Percentiles rank a stretch among this genome's conserved stretches.
Evolutionary conservation across 768 basidiomycete genomes (phyloP).

Genomic region (Kwoniella dejecticola): DNA sequence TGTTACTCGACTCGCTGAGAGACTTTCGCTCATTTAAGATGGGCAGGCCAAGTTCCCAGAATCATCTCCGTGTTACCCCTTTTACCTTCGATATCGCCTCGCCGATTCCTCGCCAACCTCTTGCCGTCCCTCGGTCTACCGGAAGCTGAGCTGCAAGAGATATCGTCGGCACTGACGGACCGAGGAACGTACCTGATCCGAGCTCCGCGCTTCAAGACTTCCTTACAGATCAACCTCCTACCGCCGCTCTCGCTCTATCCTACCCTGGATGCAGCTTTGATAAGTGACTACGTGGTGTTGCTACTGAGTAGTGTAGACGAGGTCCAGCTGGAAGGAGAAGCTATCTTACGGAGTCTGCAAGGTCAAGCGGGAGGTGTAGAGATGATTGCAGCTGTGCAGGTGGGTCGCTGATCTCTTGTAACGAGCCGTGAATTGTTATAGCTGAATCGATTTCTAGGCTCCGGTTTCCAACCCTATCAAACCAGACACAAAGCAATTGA

Average conservation of each 20-base stretch:
- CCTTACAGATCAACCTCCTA: conserved; percentile 80
- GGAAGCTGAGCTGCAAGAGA: conserved; percentile 56
- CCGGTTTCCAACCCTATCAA: conserved; percentile 55
- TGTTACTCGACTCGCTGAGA: conserved; percentile 62
- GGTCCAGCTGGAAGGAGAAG: conserved; percentile 83
- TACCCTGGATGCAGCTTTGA: conserved; percentile 79
- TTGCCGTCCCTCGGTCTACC: conserved; percentile 65
- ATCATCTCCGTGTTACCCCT: conserved; percentile 87
- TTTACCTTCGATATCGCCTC: conserved; percentile 65
- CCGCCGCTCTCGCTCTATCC: conserved; percentile 72
- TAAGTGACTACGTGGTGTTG: conserved; percentile 86
- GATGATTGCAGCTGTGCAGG: conserved; percentile 72
- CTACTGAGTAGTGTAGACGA: conserved; percentile 78
- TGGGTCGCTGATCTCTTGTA: conserved; percentile 51
- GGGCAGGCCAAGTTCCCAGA: conserved; percentile 63
- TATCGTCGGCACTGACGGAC: conserved; percentile 16
- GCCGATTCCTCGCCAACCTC: conserved; percentile 63
- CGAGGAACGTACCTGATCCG: conserved; percentile 57
- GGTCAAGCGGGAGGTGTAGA: conserved; percentile 81
- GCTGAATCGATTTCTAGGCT: conserved; percentile 23
- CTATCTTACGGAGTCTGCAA: conserved; percentile 80
- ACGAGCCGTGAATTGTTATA: not conserved
- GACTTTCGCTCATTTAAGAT: conserved; percentile 64
- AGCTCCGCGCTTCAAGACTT: conserved; percentile 86
- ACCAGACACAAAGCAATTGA: conserved; percentile 63